Evolutionary conservation across 768 basidiomycete genomes (phyloP), one percentile per base, ranked within the genome.

Genomic region (Collybiopsis luxurians): DNA sequence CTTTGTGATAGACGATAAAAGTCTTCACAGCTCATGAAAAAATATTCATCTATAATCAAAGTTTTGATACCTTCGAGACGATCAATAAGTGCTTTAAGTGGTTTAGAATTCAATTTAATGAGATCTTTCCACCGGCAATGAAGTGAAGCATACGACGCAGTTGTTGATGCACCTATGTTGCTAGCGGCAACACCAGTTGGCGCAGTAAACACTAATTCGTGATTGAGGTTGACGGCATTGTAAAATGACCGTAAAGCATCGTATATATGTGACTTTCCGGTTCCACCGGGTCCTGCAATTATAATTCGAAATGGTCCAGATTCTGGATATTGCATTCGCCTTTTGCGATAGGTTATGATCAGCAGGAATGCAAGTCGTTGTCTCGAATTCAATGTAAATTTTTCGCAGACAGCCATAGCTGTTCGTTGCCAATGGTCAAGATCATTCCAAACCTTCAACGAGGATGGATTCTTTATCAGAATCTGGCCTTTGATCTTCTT

Each of bases 221-320:
- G 23, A 30, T 11, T 19, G 4, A 48, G n/a, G n/a, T n/a, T n/a
- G n/a, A n/a, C n/a, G n/a, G n/a, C n/a, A n/a, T n/a, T 3, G 2
- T 13, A 58, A 34, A 49, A 62, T 17, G 34, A 44, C 3, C 17
- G 15, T 13, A 43, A n/a, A 1, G 60, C 61, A 15, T 61, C 30
- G 26, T 58, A 59, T 4, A 62, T 42, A 28, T 42, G 56, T 9
- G 61, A 62, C 47, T 62, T 62, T 4, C 61, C 61, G 43, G 61
- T 60, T 10, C 61, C 61, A 28, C 61, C 61, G 31, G 61, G 59
- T 3, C 61, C 60, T 27, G 6, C 30, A 36, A 62, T 24, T 15
- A 61, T 53, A 21, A 62, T n/a, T 19, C 45, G 56, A 3, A 62
- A 30, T 5, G 60, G 60, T 27, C 1, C 30, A 7, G 19, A 27